Evolutionary conservation across 2,329 filamentous ascomycete species (phyloP).

Genomic region (Fusarium cyanostomum): DNA sequence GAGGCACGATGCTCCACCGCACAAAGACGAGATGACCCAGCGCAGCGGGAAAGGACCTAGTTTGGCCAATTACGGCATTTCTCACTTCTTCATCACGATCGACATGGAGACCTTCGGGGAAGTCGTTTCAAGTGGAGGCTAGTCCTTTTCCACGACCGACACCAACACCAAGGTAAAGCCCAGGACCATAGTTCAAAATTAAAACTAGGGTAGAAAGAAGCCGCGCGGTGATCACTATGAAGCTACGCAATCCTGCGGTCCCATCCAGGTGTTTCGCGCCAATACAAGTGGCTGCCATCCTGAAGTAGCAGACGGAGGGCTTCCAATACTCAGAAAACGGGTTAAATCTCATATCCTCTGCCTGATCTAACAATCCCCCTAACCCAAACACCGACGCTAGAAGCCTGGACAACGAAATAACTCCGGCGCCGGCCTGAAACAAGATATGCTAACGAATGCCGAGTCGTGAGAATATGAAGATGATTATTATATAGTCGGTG

Average conservation of each 20-base stretch:
- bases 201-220: conserved; percentile 9
- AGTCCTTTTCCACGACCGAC: background rate
- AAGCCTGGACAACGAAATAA: conserved; percentile 37
- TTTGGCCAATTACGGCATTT: conserved; percentile 37
- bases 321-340: conserved; percentile 23
- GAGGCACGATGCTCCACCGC: background rate
- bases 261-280: conserved; percentile 1
- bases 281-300: conserved; percentile 1
- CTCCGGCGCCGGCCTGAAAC: conserved; percentile 33
- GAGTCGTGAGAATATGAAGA: conserved; percentile 21
- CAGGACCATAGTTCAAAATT: conserved; percentile 15
- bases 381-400: conserved; percentile 44
- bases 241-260: conserved; percentile 5
- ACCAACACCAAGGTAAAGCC: background rate
- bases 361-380: conserved; percentile 22
- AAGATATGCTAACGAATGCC: conserved; percentile 30
- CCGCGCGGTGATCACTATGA: conserved; percentile 14
- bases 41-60: conserved; percentile 7
- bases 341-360: conserved; percentile 3
- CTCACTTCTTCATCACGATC: conserved; percentile 32
- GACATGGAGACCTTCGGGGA: conserved; percentile 20
- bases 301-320: conserved; percentile 11
- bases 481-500: conserved; percentile 27
- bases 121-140: conserved; percentile 34
- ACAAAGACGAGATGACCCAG: background rate